Base-by-base conservation (phyloP, 768 basidiomycete species). In the Trametes villosa region DNA sequence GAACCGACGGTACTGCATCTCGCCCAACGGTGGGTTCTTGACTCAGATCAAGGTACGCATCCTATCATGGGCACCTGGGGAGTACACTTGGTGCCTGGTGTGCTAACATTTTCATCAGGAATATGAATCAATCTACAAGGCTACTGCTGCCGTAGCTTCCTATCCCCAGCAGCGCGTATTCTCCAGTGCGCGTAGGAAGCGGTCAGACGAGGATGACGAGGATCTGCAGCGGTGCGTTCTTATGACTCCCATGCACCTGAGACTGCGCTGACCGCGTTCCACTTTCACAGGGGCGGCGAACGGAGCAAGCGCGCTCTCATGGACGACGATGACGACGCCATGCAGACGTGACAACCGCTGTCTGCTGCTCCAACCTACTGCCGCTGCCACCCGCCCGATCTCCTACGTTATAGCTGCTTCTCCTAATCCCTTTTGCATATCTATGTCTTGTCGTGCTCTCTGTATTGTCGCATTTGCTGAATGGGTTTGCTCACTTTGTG, bases 11-110 rank as follows among this genome's bases (percentile, higher is more conserved):
- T 97, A 96, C 68, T 97, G 94, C 73, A 95, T 96, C 63, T 92
- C 92, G 1, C 95, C 94, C 12, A 94, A 96, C 67, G 87, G 89
- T 15, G 94, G 93, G 3, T 97, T 97, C 75, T 72, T 96, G 67
- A 92, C 91, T 11, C 94, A 96, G 72, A 89, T 96, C 71, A 96
- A 96, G 83, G 92, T n/a, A n/a, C n/a, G n/a, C n/a, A n/a, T n/a
- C n/a, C n/a, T n/a, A n/a, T n/a, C n/a, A n/a, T n/a, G n/a, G n/a
- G n/a, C n/a, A n/a, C n/a, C n/a, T n/a, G n/a, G n/a, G n/a, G n/a
- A n/a, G n/a, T n/a, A n/a, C n/a, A n/a, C n/a, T n/a, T n/a, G n/a
- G n/a, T n/a, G n/a, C n/a, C n/a, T n/a, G n/a, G n/a, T n/a, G n/a
- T n/a, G 17, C 27, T 33, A 18, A 50, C n/a, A 49, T 18, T 8